Percentiles rank a stretch among this genome's conserved stretches.
Evolutionary conservation across 2,329 filamentous ascomycete species (phyloP).

Genomic region (Acrodontium crateriforme): DNA sequence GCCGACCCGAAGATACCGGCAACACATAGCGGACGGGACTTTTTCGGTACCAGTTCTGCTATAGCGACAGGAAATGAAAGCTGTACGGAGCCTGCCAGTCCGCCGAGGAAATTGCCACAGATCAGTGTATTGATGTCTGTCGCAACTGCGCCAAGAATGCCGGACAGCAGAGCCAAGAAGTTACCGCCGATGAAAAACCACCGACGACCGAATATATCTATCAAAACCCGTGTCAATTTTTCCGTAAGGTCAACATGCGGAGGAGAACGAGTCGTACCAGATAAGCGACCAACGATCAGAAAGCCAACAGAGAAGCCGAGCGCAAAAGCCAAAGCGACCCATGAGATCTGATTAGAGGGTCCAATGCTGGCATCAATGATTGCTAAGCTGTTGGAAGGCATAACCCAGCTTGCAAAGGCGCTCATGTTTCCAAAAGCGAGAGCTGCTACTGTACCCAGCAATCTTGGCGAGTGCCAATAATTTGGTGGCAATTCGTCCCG

Average conservation of each 20-base stretch:
- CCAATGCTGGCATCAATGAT: slow-evolving; percentile 2
- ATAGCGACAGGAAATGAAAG: slow-evolving; percentile 7
- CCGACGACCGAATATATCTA: slow-evolving; percentile 7
- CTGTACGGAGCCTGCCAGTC: slow-evolving; percentile 6
- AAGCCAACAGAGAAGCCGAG: slow-evolving; percentile 3
- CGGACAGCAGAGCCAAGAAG: slow-evolving; percentile 5
- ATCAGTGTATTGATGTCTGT: slow-evolving; percentile 6
- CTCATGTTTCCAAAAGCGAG: slow-evolving; percentile 6
- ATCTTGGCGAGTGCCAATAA: slow-evolving; percentile 5
- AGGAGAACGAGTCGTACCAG: no score
- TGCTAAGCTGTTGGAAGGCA: slow-evolving; percentile 2
- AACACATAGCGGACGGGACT: slow-evolving; percentile 20
- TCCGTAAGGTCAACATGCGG: no score
- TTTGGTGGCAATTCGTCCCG: slow-evolving; percentile 3
- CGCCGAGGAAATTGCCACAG: slow-evolving; percentile 5
- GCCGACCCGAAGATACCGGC: slow-evolving; percentile 28
- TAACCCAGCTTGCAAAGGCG: slow-evolving; percentile 3
- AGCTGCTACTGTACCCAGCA: slow-evolving; percentile 5
- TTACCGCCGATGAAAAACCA: slow-evolving; percentile 8
- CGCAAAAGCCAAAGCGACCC: no score
- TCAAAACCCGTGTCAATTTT: no score
- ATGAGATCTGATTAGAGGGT: slow-evolving; percentile 2
- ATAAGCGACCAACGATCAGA: slow-evolving; percentile 4
- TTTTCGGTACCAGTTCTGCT: slow-evolving; percentile 7
- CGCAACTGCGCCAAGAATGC: slow-evolving; percentile 5